A percentile compares a stretch with the other conserved stretches of the same genome.
Evolutionary conservation across 305 asterid species (phyloP).

Genomic region (Solanum hybrid): DNA sequence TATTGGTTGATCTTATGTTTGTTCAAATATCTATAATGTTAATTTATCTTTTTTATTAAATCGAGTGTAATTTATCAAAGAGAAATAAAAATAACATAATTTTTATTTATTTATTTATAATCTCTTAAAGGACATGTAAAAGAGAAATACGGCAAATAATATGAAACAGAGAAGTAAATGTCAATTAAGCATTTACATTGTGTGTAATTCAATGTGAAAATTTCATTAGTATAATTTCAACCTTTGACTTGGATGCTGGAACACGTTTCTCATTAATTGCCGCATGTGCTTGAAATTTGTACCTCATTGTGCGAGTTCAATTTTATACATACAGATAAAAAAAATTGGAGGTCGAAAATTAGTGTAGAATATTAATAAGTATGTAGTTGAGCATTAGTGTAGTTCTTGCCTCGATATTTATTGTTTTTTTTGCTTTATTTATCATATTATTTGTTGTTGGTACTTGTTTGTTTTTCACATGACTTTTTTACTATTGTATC

Average conservation of each 20-base stretch:
- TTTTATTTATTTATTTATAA: too few species aligned
- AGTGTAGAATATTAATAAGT: not conserved
- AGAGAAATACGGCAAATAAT: not conserved
- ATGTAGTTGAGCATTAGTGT: not conserved
- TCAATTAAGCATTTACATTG: too few species aligned
- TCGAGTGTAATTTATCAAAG: too few species aligned
- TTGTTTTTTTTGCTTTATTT: not conserved
- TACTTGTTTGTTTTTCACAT: not conserved
- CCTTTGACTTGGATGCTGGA: not conserved
- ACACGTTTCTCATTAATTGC: not conserved
- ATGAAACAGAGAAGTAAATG: too few species aligned
- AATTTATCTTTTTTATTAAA: too few species aligned
- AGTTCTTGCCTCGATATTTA: too few species aligned
- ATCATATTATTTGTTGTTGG: not conserved
- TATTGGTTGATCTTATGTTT: too few species aligned
- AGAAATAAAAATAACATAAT: too few species aligned
- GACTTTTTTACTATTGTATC: not conserved
- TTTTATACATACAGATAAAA: too few species aligned
- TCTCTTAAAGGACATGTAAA: too few species aligned
- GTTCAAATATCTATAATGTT: too few species aligned
- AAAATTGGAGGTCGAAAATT: not conserved
- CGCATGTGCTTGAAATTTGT: not conserved
- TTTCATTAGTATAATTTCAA: not conserved
- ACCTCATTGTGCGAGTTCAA: not conserved
- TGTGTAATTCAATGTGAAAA: not conserved